Evolutionary conservation across 1,139 yeast species (phyloP).

Genomic region (Candida smagusa): DNA sequence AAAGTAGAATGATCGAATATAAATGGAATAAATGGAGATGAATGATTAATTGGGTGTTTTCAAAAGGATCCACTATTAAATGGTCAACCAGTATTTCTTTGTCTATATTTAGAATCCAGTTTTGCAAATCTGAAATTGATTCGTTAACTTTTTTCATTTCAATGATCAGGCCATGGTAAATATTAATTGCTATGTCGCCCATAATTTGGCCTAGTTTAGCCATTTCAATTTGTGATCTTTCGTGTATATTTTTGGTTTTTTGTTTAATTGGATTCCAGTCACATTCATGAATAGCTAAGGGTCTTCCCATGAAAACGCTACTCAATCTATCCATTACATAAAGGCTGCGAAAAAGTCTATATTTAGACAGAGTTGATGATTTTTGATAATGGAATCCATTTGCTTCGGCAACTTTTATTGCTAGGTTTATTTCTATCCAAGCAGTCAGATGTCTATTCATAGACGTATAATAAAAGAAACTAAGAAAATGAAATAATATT

Average conservation of each 20-base stretch:
- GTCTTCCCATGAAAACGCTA: slow-evolving; percentile 36
- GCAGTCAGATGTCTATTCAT: slow-evolving; percentile 33
- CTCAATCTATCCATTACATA: slow-evolving; percentile 35
- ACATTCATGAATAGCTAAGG: slow-evolving; percentile 32
- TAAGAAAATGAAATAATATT: slow-evolving; percentile 35
- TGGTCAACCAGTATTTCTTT: slow-evolving; percentile 1
- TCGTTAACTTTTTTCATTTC: slow-evolving; percentile 27
- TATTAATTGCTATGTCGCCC: slow-evolving; percentile 28
- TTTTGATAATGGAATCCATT: slow-evolving; percentile 4
- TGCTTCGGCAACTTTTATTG: slow-evolving; percentile 8
- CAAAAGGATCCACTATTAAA: slow-evolving; percentile 3
- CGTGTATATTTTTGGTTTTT: not conserved
- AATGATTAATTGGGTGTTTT: slow-evolving; percentile 5
- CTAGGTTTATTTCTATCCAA: slow-evolving; percentile 23
- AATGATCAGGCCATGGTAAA: slow-evolving; percentile 31
- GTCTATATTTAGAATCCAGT: slow-evolving; percentile 28
- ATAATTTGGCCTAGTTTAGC: slow-evolving; percentile 14
- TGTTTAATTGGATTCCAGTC: slow-evolving; percentile 34
- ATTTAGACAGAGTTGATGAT: not conserved
- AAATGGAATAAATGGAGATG: slow-evolving; percentile 6
- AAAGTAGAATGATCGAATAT: slow-evolving; percentile 6
- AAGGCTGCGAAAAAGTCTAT: slow-evolving; percentile 19
- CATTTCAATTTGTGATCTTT: slow-evolving; percentile 5
- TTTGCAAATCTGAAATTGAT: slow-evolving; percentile 32
- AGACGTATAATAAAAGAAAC: slow-evolving; percentile 33